These are phyloP conservation scores for Phytophthora ramorum DNA, from an alignment of 352 stramenopile species.

Conservation along the genomic window DNA sequence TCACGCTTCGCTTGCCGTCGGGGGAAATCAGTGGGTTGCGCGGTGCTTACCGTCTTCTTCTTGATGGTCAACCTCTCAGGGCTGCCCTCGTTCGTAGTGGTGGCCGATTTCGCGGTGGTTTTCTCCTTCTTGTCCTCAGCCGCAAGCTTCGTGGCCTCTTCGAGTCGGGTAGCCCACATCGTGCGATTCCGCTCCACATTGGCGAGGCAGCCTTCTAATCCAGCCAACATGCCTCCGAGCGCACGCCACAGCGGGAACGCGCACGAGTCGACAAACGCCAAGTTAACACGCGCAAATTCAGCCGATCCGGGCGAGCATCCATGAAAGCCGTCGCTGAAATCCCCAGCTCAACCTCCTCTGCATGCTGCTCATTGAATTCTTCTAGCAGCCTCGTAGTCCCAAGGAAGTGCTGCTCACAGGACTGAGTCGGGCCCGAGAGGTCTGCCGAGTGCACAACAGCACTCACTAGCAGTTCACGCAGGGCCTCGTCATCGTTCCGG, in stretches of 20 bases:
- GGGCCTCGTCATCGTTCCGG: constrained; percentile 56
- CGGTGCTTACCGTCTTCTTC: constrained; percentile 11
- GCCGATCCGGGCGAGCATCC: constrained; percentile 64
- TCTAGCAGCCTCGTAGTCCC: constrained; percentile 73
- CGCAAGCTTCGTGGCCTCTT: constrained; percentile 31
- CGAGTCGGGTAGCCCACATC: constrained; percentile 60
- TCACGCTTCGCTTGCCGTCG: neutral
- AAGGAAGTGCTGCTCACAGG: constrained; percentile 56
- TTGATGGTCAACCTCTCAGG: constrained; percentile 23
- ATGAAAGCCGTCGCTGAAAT: constrained; percentile 83
- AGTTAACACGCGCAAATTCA: constrained; percentile 77
- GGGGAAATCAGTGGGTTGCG: neutral
- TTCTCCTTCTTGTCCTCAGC: constrained; percentile 19
- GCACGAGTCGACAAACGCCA: constrained; percentile 86
- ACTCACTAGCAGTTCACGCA: constrained; percentile 75
- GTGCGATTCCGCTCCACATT: constrained; percentile 77
- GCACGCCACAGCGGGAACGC: constrained; percentile 87
- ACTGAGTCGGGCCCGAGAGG: constrained; percentile 75
- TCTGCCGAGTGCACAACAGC: constrained; percentile 85
- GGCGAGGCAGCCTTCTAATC: constrained; percentile 57
- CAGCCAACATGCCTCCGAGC: constrained; percentile 66
- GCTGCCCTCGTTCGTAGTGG: neutral
- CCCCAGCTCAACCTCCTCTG: constrained; percentile 70
- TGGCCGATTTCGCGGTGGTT: neutral
- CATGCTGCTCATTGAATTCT: constrained; percentile 88